These are phyloP conservation scores for Harringtonia aguacate DNA, from an alignment of 2,329 filamentous ascomycete species.

Conservation along the genomic window DNA sequence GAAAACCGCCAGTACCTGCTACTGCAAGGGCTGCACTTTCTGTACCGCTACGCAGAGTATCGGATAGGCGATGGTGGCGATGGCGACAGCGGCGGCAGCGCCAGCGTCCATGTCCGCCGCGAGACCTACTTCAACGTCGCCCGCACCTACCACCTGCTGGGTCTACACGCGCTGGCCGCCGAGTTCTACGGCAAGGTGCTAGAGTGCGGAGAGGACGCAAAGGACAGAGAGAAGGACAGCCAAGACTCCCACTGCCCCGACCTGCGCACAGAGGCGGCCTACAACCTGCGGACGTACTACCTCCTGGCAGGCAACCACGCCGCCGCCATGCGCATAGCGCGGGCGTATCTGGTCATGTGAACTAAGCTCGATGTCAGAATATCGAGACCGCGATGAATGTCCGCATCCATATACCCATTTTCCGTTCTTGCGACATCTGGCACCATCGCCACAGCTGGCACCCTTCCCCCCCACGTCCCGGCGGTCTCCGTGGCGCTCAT, in stretches of 20 bases:
- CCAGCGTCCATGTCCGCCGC: conserved; percentile 32
- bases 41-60: conserved; percentile 61
- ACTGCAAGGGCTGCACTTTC: conserved; percentile 72
- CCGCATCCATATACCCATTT: no score
- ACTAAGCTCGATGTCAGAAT: no score
- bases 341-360: conserved; percentile 44
- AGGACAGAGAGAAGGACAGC: conserved; percentile 24
- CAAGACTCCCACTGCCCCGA: conserved; percentile 22
- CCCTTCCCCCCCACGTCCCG: no score
- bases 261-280: conserved; percentile 60
- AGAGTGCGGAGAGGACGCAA: no score
- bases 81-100: conserved; percentile 7
- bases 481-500: no score
- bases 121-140: conserved; percentile 79
- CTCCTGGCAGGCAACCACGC: conserved; percentile 51
- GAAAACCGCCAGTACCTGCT: conserved; percentile 86
- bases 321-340: conserved; percentile 49
- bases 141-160: conserved; percentile 64
- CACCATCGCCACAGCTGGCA: no score
- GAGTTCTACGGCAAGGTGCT: conserved; percentile 52
- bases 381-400: no score
- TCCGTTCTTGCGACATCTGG: no score
- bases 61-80: conserved; percentile 36
- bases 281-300: conserved; percentile 60
- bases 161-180: conserved; percentile 61